phyloP scores from a whole-genome alignment of 768 basidiomycete species.

The Termitomyces sp. region DNA sequence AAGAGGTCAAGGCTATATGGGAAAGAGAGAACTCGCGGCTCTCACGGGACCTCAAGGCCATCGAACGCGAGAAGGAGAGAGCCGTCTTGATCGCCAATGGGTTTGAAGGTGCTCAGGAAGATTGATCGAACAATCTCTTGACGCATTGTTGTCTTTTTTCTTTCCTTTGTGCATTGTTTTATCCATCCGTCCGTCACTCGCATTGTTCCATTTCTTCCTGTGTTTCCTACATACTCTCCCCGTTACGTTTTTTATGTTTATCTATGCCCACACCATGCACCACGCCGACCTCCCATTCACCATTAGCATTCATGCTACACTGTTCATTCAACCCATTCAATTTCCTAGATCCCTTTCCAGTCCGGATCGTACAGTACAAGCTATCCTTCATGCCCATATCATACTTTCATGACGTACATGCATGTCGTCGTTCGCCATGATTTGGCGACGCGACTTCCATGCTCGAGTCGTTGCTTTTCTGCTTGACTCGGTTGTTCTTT shows the following conservation, averaged over 20 bases:
- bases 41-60: conserved; percentile 35
- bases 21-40: conserved; percentile 43
- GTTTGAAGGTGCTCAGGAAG: conserved; percentile 16
- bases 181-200: conserved; percentile 4
- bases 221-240: conserved; percentile 1
- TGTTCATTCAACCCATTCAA: conserved; percentile 1
- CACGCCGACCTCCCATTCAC: conserved; percentile 9
- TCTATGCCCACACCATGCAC: conserved; percentile 7
- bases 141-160: neutral
- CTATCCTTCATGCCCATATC: conserved; percentile 3
- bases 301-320: conserved; percentile 2
- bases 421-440: neutral
- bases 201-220: conserved; percentile 3
- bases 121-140: conserved; percentile 7
- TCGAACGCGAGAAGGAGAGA: conserved; percentile 14
- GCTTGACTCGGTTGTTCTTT: neutral
- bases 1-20: conserved; percentile 51
- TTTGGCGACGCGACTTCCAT: neutral
- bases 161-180: neutral
- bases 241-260: conserved; percentile 12
- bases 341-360: conserved; percentile 6
- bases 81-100: conserved; percentile 5
- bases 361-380: conserved; percentile 12
- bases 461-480: conserved; percentile 3
- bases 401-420: neutral